Conservation (phyloP, 2,329 filamentous ascomycete genomes). For the Escovopsis weberi region DNA sequence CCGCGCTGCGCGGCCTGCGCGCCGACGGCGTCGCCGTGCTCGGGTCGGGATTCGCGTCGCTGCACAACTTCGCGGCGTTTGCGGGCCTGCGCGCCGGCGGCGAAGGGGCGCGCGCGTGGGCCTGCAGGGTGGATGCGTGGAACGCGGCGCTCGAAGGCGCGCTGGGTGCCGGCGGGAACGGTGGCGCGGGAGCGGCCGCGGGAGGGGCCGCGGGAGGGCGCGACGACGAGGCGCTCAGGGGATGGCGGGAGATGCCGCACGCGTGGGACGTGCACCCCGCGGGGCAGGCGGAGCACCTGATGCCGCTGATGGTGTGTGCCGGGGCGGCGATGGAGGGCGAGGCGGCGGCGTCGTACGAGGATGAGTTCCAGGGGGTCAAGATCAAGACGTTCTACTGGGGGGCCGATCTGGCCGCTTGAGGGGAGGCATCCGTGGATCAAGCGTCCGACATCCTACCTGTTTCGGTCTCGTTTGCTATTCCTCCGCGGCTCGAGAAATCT, state of each 20-base stretch:
- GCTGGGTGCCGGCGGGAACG: conserved; percentile 11
- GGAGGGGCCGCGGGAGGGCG: too few species aligned
- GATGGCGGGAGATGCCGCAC: conserved; percentile 33
- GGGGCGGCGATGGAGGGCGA: conserved; percentile 32
- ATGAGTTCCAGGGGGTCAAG: conserved; percentile 32
- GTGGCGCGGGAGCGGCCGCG: too few species aligned
- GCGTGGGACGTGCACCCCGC: conserved; percentile 40
- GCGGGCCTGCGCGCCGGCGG: conserved; percentile 17
- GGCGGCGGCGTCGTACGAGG: conserved; percentile 29
- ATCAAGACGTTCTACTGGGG: conserved; percentile 45
- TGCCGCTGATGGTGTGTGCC: conserved; percentile 43
- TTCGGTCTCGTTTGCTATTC: too few species aligned
- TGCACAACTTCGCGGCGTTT: conserved; percentile 40
- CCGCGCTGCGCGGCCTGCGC: conserved; percentile 34
- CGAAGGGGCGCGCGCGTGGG: conserved; percentile 12
- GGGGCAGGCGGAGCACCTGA: conserved; percentile 40
- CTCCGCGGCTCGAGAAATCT: too few species aligned
- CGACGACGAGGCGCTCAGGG: conserved; percentile 18
- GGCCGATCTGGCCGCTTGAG: conserved; percentile 11
- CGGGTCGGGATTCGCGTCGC: conserved; percentile 44
- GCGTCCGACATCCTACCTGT: too few species aligned
- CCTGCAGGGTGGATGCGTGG: conserved; percentile 23
- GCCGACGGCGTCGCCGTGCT: conserved; percentile 40
- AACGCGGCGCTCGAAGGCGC: conserved; percentile 30
- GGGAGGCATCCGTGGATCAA: too few species aligned